A percentile compares a stretch with the other conserved stretches of the same genome.
These are phyloP conservation scores for Cordyceps javanica DNA, from an alignment of 2,329 filamentous ascomycete species.

Conservation along the genomic window DNA sequence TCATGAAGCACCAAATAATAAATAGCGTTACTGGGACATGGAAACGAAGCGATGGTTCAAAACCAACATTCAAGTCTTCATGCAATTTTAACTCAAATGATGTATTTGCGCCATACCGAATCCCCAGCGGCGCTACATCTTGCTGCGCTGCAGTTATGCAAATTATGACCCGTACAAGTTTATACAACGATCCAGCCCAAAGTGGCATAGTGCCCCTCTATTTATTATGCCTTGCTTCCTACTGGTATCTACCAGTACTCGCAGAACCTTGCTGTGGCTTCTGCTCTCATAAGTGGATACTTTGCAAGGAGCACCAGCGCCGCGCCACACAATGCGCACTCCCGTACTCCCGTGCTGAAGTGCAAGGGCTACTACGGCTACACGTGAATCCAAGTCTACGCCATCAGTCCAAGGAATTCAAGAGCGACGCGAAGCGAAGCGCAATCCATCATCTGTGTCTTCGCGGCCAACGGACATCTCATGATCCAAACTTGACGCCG, in stretches of 20 bases:
- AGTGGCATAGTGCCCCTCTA: constrained; percentile 4
- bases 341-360: constrained; percentile 3
- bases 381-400: constrained; percentile 10
- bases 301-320: background rate
- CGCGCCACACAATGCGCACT: background rate
- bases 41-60: too few relatives aligned
- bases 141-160: background rate
- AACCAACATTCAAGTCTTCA: too few relatives aligned
- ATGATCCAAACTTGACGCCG: constrained; percentile 3
- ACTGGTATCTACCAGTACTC: too few relatives aligned
- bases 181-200: background rate
- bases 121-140: background rate
- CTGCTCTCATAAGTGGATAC: constrained; percentile 7
- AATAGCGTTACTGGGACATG: too few relatives aligned
- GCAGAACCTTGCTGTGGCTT: background rate
- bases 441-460: constrained; percentile 11
- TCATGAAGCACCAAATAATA: too few relatives aligned
- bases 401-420: background rate
- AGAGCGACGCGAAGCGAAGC: constrained; percentile 7
- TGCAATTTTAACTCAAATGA: too few relatives aligned
- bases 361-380: constrained; percentile 5
- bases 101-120: too few relatives aligned
- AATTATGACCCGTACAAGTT: background rate
- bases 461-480: constrained; percentile 3
- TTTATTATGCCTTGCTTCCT: background rate